Percentiles rank a stretch among this genome's conserved stretches.
Conservation (phyloP, 2,329 filamentous ascomycete genomes). For the Aspergillus quadricinctus region DNA sequence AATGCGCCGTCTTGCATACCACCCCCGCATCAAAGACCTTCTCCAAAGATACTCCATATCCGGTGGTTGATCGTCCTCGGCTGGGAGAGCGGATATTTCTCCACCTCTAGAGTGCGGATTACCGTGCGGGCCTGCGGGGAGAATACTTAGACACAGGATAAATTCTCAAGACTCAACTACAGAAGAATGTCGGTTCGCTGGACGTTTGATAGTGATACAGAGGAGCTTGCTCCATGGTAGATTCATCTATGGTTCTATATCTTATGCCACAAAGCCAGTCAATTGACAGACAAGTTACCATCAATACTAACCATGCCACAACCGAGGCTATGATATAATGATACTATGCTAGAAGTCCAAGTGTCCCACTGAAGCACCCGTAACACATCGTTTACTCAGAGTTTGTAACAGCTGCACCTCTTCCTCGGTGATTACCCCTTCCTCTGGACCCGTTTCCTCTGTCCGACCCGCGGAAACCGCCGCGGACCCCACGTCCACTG, state of each 20-base stretch:
- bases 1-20: background rate
- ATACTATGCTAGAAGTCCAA: background rate
- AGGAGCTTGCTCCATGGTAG: background rate
- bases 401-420: slow-evolving; percentile 16
- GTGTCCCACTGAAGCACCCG: background rate
- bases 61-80: background rate
- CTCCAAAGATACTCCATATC: background rate
- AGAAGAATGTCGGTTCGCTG: background rate
- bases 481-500: slow-evolving; percentile 33
- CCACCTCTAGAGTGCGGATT: slow-evolving; percentile 1
- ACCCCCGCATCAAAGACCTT: background rate
- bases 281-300: background rate
- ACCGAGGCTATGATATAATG: background rate
- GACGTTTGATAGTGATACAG: background rate
- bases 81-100: slow-evolving; percentile 3
- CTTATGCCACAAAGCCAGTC: background rate
- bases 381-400: background rate
- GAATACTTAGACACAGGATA: background rate
- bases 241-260: background rate
- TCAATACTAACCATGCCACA: background rate
- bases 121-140: background rate
- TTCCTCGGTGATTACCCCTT: slow-evolving; percentile 22
- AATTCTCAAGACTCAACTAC: background rate
- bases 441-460: slow-evolving; percentile 30
- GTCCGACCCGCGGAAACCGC: slow-evolving; percentile 20